These are phyloP conservation scores for Penicillium parvum DNA, from an alignment of 495 filamentous ascomycete species.

Conservation along the genomic window DNA sequence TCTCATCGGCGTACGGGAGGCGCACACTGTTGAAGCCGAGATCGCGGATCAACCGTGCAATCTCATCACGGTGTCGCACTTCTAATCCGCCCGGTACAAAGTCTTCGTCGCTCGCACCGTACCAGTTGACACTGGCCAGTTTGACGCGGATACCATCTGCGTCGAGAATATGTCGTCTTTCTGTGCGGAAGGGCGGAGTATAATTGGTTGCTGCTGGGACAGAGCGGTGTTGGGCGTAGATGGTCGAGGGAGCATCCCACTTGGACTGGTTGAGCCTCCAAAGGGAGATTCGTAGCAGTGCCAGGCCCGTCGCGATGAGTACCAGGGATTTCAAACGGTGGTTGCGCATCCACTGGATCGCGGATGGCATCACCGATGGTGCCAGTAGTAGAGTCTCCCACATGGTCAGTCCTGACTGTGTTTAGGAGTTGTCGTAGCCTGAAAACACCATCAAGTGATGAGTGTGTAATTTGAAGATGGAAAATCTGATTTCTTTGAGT, in stretches of 20 bases:
- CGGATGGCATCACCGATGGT: not conserved
- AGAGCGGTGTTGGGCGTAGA: not conserved
- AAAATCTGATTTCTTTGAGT: not conserved
- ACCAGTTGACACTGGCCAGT: constrained; percentile 60
- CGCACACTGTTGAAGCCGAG: constrained; percentile 64
- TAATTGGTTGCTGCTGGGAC: constrained; percentile 4
- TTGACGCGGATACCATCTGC: constrained; percentile 46
- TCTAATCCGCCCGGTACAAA: constrained; percentile 59
- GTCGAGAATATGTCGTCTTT: constrained; percentile 54
- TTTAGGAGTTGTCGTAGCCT: not conserved
- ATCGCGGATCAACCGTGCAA: constrained; percentile 46
- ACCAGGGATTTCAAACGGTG: not conserved
- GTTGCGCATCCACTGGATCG: constrained; percentile 4
- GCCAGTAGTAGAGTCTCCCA: not conserved
- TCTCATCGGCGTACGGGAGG: constrained; percentile 58
- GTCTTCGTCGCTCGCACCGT: constrained; percentile 55
- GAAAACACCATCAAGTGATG: not conserved
- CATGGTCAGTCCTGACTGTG: not conserved
- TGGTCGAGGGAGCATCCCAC: not conserved
- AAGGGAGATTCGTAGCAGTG: not conserved
- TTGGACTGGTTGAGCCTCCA: not conserved
- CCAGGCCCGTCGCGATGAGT: not conserved
- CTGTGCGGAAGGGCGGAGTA: constrained; percentile 46
- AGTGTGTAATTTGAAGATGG: not conserved
- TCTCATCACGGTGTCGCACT: constrained; percentile 49